Evolutionary conservation across 768 basidiomycete species (phyloP).

Genomic region (Leccinum subgranulosum): DNA sequence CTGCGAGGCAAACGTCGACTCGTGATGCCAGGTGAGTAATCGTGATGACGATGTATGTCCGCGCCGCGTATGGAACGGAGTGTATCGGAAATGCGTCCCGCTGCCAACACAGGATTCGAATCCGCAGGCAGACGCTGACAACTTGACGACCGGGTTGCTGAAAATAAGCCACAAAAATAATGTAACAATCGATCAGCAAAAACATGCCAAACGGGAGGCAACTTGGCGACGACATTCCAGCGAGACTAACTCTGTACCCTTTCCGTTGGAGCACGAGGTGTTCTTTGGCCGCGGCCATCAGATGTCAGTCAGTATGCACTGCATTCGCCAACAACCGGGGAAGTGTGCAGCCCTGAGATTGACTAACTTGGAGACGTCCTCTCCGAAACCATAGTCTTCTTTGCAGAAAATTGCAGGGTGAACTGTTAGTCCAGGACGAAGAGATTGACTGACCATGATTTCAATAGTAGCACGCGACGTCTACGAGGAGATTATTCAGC

Average conservation of each 20-base stretch:
- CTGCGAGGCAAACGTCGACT: conserved; percentile 4
- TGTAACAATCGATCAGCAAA: not conserved
- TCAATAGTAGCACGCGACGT: conserved; percentile 3
- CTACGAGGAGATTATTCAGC: conserved; percentile 9
- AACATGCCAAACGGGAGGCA: not conserved
- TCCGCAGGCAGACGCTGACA: conserved; percentile 9
- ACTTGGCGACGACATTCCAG: conserved; percentile 9
- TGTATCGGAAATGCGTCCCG: not conserved
- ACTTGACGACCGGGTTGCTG: conserved; percentile 5
- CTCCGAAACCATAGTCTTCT: conserved; percentile 6
- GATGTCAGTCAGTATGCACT: conserved; percentile 2
- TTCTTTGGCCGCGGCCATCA: conserved; percentile 5
- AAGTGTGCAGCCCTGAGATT: conserved; percentile 4
- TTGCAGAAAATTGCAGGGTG: not conserved
- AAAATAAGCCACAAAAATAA: not conserved
- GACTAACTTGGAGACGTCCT: conserved; percentile 1
- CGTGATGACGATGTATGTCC: conserved; percentile 7
- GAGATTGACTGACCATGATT: conserved; percentile 3
- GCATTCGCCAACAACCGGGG: conserved; percentile 12
- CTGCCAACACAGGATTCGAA: conserved; percentile 11
- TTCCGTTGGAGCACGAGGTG: conserved; percentile 7
- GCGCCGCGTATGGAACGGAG: not conserved
- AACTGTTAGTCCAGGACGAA: not conserved
- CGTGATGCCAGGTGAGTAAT: conserved; percentile 13
- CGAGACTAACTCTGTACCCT: conserved; percentile 3